Conservation (phyloP, 2,329 filamentous ascomycete genomes). For the Aspergillus sp. region DNA sequence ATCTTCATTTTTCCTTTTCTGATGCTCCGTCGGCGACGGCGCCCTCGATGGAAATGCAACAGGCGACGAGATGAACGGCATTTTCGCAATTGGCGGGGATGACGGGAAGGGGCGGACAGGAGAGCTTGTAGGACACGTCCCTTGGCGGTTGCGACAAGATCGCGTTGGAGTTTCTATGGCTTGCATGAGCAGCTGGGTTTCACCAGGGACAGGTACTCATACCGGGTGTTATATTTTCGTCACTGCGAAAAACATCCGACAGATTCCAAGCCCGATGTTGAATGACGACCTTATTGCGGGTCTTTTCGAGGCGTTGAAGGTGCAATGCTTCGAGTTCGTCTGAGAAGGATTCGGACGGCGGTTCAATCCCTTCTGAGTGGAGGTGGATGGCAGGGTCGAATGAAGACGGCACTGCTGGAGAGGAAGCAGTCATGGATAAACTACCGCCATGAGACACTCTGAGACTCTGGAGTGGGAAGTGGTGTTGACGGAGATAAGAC, state of each 20-base stretch:
- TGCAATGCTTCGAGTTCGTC: constrained; percentile 35
- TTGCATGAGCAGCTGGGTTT: neutral
- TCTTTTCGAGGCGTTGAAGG: constrained; percentile 22
- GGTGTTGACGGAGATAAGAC: neutral
- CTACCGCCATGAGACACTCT: too few species aligned
- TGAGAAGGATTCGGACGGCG: constrained; percentile 25
- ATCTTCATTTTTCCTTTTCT: constrained; percentile 29
- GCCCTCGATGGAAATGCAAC: constrained; percentile 28
- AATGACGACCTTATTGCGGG: constrained; percentile 31
- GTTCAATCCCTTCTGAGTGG: constrained; percentile 28
- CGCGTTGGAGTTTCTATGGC: constrained; percentile 33
- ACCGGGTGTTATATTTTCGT: constrained; percentile 32
- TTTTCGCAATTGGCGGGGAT: constrained; percentile 24
- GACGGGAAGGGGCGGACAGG: constrained; percentile 19
- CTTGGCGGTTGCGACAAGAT: constrained; percentile 7
- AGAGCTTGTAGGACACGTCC: constrained; percentile 7
- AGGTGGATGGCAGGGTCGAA: constrained; percentile 44
- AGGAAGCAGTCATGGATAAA: constrained; percentile 27
- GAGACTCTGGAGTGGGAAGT: too few species aligned
- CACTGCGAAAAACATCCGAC: constrained; percentile 34
- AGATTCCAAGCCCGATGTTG: constrained; percentile 35
- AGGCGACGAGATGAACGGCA: constrained; percentile 36
- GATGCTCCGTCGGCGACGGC: constrained; percentile 25
- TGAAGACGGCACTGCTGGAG: constrained; percentile 34
- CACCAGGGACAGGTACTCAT: constrained; percentile 2